Conservation (phyloP, 2,329 filamentous ascomycete species). For the Aspergillus alliaceus region DNA sequence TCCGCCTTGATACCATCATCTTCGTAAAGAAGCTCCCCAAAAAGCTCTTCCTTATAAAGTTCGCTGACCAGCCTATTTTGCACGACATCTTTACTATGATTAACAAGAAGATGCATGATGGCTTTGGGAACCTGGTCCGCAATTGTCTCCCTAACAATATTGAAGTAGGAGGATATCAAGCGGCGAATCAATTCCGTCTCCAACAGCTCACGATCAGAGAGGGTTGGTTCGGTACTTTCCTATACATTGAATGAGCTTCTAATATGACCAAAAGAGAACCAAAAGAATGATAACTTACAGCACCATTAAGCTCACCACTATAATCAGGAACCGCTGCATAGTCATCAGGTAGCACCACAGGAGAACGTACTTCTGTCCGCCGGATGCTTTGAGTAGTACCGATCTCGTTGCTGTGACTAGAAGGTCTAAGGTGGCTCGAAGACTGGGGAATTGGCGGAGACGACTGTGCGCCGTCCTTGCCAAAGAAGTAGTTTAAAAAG, state of each 20-base stretch:
- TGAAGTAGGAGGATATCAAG: slow-evolving; percentile 97
- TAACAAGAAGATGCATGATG: slow-evolving; percentile 97
- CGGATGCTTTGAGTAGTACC: slow-evolving; percentile 82
- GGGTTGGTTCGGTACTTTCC: slow-evolving; percentile 69
- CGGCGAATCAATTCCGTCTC: slow-evolving; percentile 97
- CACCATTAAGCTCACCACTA: slow-evolving; percentile 44
- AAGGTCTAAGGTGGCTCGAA: slow-evolving; percentile 59
- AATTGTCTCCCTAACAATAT: slow-evolving; percentile 97
- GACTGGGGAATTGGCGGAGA: slow-evolving; percentile 45
- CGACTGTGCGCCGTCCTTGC: slow-evolving; percentile 70
- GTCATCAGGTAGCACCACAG: slow-evolving; percentile 47
- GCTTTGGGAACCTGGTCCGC: slow-evolving; percentile 98
- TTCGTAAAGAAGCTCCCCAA: slow-evolving; percentile 92
- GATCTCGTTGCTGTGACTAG: slow-evolving; percentile 75
- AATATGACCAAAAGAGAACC: neutral
- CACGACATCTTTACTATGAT: slow-evolving; percentile 96
- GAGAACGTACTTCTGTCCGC: slow-evolving; percentile 54
- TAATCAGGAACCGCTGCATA: slow-evolving; percentile 39
- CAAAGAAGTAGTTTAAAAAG: slow-evolving; percentile 98
- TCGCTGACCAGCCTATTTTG: slow-evolving; percentile 96
- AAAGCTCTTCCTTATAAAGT: slow-evolving; percentile 87
- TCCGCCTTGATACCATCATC: slow-evolving; percentile 97
- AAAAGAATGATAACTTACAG: slow-evolving; percentile 43
- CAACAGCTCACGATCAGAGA: slow-evolving; percentile 93
- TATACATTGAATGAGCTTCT: slow-evolving; percentile 14